Percentiles rank a stretch among this genome's conserved stretches.
These are phyloP conservation scores for Limtongozyma cylindracea DNA, from an alignment of 805 yeast species.

Conservation along the genomic window DNA sequence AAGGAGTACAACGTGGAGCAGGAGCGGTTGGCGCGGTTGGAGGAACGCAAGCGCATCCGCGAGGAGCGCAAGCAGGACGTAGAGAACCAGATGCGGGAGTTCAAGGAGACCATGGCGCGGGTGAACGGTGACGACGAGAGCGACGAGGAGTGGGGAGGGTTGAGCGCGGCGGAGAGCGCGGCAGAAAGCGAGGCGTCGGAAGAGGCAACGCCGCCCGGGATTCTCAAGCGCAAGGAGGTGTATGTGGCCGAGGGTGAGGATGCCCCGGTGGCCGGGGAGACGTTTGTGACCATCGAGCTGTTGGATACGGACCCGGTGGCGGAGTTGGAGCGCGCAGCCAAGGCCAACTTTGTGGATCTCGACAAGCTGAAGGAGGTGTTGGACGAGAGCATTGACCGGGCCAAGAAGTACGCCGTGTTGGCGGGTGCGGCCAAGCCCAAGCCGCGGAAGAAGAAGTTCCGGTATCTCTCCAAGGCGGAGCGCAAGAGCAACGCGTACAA, in stretches of 20 bases:
- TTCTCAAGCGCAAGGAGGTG: constrained; percentile 6
- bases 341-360: constrained; percentile 47
- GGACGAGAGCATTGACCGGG: constrained; percentile 50
- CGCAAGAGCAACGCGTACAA: constrained; percentile 23
- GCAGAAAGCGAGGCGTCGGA: constrained; percentile 1
- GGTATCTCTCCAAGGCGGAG: constrained; percentile 67
- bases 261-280: constrained; percentile 17
- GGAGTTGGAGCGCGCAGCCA: constrained; percentile 18
- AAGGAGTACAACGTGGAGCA: constrained; percentile 52
- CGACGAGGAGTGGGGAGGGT: constrained; percentile 16
- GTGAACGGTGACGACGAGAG: constrained; percentile 4
- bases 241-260: constrained; percentile 8
- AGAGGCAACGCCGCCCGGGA: constrained; percentile 3
- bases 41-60: constrained; percentile 46
- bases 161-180: constrained; percentile 2
- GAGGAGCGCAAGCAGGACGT: constrained; percentile 47
- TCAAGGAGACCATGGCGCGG: constrained; percentile 17
- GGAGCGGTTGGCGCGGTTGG: constrained; percentile 44
- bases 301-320: constrained; percentile 17
- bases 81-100: constrained; percentile 32
- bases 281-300: constrained; percentile 31
- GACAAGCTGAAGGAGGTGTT: constrained; percentile 41
- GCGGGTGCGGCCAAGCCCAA: constrained; percentile 21
- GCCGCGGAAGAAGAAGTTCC: constrained; percentile 43
- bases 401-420: constrained; percentile 60